Evolutionary conservation across 148 eudicot genomes (phyloP), one percentile per base, ranked within the genome.

Genomic region (Chenopodium quinoa): DNA sequence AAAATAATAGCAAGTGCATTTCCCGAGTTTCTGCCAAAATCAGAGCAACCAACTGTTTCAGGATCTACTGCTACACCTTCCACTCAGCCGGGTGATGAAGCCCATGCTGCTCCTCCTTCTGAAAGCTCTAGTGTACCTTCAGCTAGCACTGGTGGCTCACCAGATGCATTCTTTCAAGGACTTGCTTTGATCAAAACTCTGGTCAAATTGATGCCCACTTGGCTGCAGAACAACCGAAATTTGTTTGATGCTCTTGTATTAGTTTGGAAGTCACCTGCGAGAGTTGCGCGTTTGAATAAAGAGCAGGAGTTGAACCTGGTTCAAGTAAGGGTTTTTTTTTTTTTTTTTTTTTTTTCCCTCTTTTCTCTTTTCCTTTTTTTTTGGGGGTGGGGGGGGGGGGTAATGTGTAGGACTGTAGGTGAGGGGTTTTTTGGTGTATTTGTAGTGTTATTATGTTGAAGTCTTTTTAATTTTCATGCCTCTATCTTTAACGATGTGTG

Each of bases 101-200:
- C 84, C 74, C 85, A 87, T 73, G 80, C 79, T 69, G 75, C 82
- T 79, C 83, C 93, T 87, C 85, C 80, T 80, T 81, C 93, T 31
- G 97, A 91, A 84, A 82, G 90, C 80, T 86, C 98, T 69, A 86
- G 63, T 86, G 80, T 82, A 62, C 63, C 91, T 7, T 84, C 86
- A 50, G 56, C 90, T 27, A 73, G 83, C 75, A 75, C 84, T 79
- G 88, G 80, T 48, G 90, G 80, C 78, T 71, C 88, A 73, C 78
- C 90, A 75, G 98, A 97, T 88, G 92, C 97, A 85, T 97, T 92
- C 84, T 97, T 97, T 83, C 95, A 94, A 84, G 99, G 99, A 27
- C 93, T 97, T 80, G 88, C 89, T 72, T 84, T 97, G 64, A 83
- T 97, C 54, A 97, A 97, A 85, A 91, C 96, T 78, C 88, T 97